Base-by-base conservation (phyloP, 768 basidiomycete species). In the Macrolepiota fuliginosa region DNA sequence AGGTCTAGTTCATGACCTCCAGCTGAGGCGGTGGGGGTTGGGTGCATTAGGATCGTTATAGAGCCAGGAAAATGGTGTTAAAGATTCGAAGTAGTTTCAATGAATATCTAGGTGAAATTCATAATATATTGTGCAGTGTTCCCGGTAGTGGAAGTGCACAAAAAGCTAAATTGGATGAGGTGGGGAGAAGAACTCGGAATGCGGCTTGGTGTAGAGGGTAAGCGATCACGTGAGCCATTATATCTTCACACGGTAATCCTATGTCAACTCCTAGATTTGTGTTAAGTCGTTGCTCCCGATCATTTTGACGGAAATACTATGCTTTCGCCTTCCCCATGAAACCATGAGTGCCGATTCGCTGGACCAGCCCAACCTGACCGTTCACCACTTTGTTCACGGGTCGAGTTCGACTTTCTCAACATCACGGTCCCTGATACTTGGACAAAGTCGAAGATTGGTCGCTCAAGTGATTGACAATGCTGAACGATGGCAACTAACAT, bases 1-100 rank as follows among this genome's bases (percentile, higher is more conserved):
- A 61, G 35, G 25, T 47, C 45, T 25, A 49, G 35, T 35, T 61
- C 60, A 47, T 35, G 45, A 49, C 35, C 52, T 32, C 60, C 36
- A 39, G 46, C 22, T 15, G 46, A 54, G 24, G 52, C 32, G 17
- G 60, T 35, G 24, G 46, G 47, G 13, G 53, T 12, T 49, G 53
- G 29, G 25, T 46, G 59, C 45, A 49, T 61, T 46, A 25, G 37
- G 36, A 13, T 39, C 1, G 36, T 39, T 47, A n/a, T 47, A 17
- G 17, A 7, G 57, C 25, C 10, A 24, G 24, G 13, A n/a, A 37
- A 3, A 3, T 25, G 5, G 25, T 13, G 29, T 22, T 7, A n/a
- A n/a, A n/a, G 15, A 10, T 58, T 50, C n/a, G 11, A 12, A 50
- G 3, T 36, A 12, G 17, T 54, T 37, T 7, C 11, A 25, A 24